Base-by-base conservation (phyloP, 345 rosid genomes). In the Brassica juncea region DNA sequence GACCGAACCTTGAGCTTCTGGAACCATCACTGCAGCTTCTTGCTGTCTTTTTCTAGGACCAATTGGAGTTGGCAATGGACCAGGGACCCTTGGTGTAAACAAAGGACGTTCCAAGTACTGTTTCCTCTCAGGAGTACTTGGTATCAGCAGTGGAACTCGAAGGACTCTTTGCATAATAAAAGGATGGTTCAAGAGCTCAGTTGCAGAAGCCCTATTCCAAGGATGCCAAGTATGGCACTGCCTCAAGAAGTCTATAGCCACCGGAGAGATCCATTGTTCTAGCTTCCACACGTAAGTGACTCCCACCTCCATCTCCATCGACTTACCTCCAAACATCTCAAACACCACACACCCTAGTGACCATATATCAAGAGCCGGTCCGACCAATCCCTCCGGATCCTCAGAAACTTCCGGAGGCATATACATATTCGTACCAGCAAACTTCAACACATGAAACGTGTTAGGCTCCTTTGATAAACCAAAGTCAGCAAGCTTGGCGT, bases 311-410 rank as follows among this genome's bases (percentile, higher is more conserved):
- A 52, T 2, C 25, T 54, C 25, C 0, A 25, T 2, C 7, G 68
- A 11, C 65, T 28, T 39, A 58, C 32, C 44, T 21, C 70, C 80
- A 62, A 70, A 70, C 75, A 77, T 77, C 64, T 77, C 75, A 70
- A 0, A 52, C 27, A 77, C 70, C 19, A 77, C 28, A 63, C 75
- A 62, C 10, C 80, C 80, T 49, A 77, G 21, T 9, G 80, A 71
- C 63, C 63, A 77, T 32, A 77, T 62, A 63, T 70, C 75, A 31
- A 35, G 21, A 5, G 57, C 30, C 2, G 37, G 21, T 10, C 4
- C 37, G 3, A 58, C 54, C 10, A 2, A 3, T 68, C 21, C 1
- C 4, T 68, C 2, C 0, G 65, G 16, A 5, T 1, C 12, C 27
- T 2, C n/a, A n/a, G 15, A 39, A 65, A 34, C 10, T 9, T 66